Base-by-base conservation (phyloP, 805 yeast species). In the Candida golubevii region DNA sequence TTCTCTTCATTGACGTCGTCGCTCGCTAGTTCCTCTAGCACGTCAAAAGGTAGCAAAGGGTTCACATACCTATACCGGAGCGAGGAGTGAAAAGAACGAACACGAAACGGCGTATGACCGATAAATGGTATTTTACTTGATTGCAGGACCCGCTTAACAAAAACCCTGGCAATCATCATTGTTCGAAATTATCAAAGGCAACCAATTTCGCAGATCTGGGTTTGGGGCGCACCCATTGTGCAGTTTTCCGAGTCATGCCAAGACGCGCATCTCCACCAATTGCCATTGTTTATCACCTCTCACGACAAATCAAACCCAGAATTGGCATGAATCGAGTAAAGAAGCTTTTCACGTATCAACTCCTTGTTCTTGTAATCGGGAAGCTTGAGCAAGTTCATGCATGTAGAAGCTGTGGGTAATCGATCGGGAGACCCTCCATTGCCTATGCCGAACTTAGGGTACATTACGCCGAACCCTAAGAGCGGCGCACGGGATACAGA, bases 401-500 rank as follows among this genome's bases (percentile, higher is more conserved):
- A 93, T 0, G 99, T 93, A 0, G 97, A 81, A 0, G 98, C 85
- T 0, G 97, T 88, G 0, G 99, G 99, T 33, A 93, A 67, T 28
- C 95, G 67, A 26, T 77, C 78, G 12, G 62, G 49, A 7, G 46
- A 45, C 0, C 91, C 93, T 0, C 83, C 74, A 51, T 81, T 81
- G 33, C 87, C 62, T 38, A 93, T 83, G 1, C 96, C 96, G 63
- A 93, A 88, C 43, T 70, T 72, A 0, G 99, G 99, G 28, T 66
- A 68, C 29, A 60, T 50, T 11, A 56, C 54, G 38, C 76, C 72
- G 59, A 93, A 91, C 0, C 99, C 99, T 26, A 88, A 72, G 34
- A 93, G 69, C 1, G 99, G 99, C 0, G 96, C 96, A 47, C 90
- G 76, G 1, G 96, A 83, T 1, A 88, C 95, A 0, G 97, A 85